A percentile compares a stretch with the other conserved stretches of the same genome.
These are phyloP conservation scores for Pestalotiopsis sp. DNA, from an alignment of 2,329 filamentous ascomycete genomes.

Conservation along the genomic window DNA sequence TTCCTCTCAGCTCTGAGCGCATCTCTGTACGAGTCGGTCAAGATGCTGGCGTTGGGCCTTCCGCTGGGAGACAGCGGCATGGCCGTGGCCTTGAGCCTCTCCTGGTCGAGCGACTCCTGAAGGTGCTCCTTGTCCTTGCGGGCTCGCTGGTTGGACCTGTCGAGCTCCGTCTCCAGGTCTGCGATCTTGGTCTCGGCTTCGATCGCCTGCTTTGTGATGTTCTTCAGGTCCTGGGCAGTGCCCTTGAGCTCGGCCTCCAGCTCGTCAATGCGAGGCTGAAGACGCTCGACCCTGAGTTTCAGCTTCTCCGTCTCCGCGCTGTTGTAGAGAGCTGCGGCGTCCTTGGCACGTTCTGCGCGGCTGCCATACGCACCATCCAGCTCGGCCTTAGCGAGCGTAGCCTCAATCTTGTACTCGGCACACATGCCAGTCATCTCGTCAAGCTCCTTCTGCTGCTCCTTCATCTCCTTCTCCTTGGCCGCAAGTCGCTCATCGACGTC, in stretches of 20 bases:
- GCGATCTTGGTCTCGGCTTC: constrained; percentile 36
- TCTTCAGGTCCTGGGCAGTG: constrained; percentile 33
- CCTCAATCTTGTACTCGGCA: constrained; percentile 63
- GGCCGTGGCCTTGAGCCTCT: constrained; percentile 28
- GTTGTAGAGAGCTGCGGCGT: constrained; percentile 56
- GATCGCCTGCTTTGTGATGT: constrained; percentile 34
- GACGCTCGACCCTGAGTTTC: constrained; percentile 45
- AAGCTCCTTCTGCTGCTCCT: constrained; percentile 38
- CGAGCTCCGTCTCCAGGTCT: constrained; percentile 33
- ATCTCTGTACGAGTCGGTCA: constrained; percentile 34
- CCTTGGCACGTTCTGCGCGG: constrained; percentile 59
- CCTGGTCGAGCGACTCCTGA: constrained; percentile 33
- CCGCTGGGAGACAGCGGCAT: constrained; percentile 29
- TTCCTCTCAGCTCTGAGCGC: constrained; percentile 34
- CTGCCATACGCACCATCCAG: constrained; percentile 64
- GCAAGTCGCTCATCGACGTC: constrained; percentile 29
- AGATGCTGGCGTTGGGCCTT: constrained; percentile 30
- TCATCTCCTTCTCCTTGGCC: constrained; percentile 42
- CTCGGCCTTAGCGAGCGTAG: constrained; percentile 63
- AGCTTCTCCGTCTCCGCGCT: constrained; percentile 37
- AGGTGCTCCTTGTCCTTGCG: constrained; percentile 34
- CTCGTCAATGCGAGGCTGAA: constrained; percentile 56
- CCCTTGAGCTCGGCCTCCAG: constrained; percentile 70
- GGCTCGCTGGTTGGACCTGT: constrained; percentile 27
- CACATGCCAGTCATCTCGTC: constrained; percentile 50